Conservation (phyloP, 257 asterid species). For the Perilla frutescens region DNA sequence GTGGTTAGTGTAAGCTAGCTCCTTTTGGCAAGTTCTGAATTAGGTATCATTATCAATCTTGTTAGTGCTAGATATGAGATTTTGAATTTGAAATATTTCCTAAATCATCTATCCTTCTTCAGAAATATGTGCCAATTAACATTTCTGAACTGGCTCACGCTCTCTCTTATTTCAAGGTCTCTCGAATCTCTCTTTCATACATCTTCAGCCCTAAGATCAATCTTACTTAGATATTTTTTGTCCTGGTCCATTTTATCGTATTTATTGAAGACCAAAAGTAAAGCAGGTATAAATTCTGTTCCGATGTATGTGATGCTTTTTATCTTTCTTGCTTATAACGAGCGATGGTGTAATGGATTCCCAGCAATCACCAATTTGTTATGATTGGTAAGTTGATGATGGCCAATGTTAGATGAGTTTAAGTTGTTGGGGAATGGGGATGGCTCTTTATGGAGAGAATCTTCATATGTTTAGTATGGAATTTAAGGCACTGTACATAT, state of each 20-base stretch:
- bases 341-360: background rate
- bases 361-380: background rate
- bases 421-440: background rate
- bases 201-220: background rate
- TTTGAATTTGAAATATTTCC: background rate
- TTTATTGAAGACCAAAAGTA: background rate
- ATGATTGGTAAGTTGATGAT: conserved; percentile 7
- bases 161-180: background rate
- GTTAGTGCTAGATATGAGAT: background rate
- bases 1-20: background rate
- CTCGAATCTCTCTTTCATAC: background rate
- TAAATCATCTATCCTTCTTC: background rate
- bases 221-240: background rate
- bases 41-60: background rate
- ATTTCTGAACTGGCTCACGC: background rate
- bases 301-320: conserved; percentile 12
- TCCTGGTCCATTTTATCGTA: background rate
- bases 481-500: background rate
- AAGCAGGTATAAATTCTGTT: background rate
- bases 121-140: background rate
- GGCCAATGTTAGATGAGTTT: background rate
- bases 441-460: conserved; percentile 1
- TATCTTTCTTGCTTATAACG: background rate
- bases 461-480: background rate
- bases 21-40: background rate